phyloP scores from a whole-genome alignment of 805 yeast genomes.

The Priceomyces carsonii region DNA sequence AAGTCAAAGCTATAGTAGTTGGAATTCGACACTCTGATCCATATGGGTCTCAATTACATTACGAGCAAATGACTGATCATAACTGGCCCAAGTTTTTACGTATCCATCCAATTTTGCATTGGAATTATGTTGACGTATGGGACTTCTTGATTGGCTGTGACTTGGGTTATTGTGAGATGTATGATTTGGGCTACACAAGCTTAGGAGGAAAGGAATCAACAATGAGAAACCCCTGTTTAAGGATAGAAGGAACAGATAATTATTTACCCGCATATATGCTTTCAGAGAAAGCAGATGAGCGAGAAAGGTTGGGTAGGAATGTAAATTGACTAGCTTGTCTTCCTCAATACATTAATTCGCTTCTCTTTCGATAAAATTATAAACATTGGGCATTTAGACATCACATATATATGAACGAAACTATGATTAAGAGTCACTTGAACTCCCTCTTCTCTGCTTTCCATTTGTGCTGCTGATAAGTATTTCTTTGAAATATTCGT shows the following conservation, averaged over 20 bases:
- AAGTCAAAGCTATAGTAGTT: constrained; percentile 73
- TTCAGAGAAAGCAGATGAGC: constrained; percentile 59
- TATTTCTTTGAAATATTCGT: constrained; percentile 29
- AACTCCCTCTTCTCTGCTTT: constrained; percentile 20
- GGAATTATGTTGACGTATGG: constrained; percentile 89
- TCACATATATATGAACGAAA: too few relatives aligned
- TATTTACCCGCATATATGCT: constrained; percentile 60
- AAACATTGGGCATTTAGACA: constrained; percentile 4
- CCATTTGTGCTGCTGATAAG: constrained; percentile 23
- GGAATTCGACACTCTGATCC: constrained; percentile 93
- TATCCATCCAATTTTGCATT: constrained; percentile 84
- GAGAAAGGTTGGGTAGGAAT: constrained; percentile 45
- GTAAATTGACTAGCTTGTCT: constrained; percentile 2
- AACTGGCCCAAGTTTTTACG: constrained; percentile 90
- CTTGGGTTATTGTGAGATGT: constrained; percentile 72
- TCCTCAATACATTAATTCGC: not conserved
- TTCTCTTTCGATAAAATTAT: not conserved
- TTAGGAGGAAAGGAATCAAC: constrained; percentile 81
- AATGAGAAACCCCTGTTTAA: constrained; percentile 61
- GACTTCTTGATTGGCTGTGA: constrained; percentile 61
- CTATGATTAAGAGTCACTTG: too few relatives aligned
- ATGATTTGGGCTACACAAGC: constrained; percentile 86
- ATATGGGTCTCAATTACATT: constrained; percentile 57
- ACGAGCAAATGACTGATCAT: constrained; percentile 76
- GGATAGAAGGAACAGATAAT: constrained; percentile 15